Evolutionary conservation across 1,284 basidiomycete genomes (phyloP).

Genomic region (Hypsizygus ulmarius): DNA sequence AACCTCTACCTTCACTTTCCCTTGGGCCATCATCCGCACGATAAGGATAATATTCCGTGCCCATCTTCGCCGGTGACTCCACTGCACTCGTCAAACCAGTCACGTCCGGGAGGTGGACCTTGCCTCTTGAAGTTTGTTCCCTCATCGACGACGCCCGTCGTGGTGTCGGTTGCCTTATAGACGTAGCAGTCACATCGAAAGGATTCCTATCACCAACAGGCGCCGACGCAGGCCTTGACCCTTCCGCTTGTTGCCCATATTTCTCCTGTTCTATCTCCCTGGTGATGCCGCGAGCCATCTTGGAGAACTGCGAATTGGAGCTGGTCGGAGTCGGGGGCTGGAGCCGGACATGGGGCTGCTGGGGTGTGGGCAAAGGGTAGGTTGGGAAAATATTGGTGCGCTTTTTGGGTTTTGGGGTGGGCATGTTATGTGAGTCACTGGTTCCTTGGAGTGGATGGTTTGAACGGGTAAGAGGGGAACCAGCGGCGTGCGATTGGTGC

Average conservation of each 20-base stretch:
- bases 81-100: conserved; percentile 77
- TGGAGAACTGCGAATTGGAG: conserved; percentile 51
- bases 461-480: conserved; percentile 26
- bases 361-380: conserved; percentile 22
- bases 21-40: conserved; percentile 41
- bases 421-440: conserved; percentile 26
- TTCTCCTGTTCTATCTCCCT: conserved; percentile 51
- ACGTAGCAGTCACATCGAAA: conserved; percentile 19
- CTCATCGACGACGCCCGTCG: conserved; percentile 20
- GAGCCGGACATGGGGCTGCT: conserved; percentile 47
- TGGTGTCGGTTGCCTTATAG: conserved; percentile 20
- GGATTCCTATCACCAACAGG: conserved; percentile 25
- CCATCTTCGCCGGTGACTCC: conserved; percentile 60
- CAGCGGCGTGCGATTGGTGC: conserved; percentile 16
- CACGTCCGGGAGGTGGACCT: conserved; percentile 69
- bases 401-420: conserved; percentile 35
- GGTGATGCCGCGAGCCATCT: conserved; percentile 51
- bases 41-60: conserved; percentile 50
- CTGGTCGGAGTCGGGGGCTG: conserved; percentile 58
- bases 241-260: conserved; percentile 3
- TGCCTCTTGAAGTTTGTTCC: conserved; percentile 17
- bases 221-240: background rate
- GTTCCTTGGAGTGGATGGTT: conserved; percentile 7
- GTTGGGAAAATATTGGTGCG: conserved; percentile 32
- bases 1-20: conserved; percentile 55